Percentiles rank a stretch among this genome's conserved stretches.
Evolutionary conservation across 23 red algal genomes (phyloP).

Genomic region (Cyanidiococcus yangmingshanensis): DNA sequence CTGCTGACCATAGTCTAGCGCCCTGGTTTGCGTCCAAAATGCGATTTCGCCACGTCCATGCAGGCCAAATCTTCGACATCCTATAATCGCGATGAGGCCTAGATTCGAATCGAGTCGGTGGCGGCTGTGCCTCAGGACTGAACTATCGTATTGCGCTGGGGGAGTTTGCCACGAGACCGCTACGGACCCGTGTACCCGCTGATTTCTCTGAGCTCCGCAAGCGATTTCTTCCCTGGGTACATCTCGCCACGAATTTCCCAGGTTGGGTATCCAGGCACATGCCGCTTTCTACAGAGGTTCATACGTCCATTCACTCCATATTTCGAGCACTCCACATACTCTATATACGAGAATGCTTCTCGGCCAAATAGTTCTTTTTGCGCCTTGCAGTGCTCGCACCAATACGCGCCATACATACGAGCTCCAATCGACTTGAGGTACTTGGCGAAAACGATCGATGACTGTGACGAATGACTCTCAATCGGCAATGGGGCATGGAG

Average conservation of each 20-base stretch:
- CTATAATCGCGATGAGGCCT: no score
- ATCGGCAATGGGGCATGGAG: not conserved
- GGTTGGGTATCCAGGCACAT: conserved; percentile 91
- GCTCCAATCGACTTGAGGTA: conserved; percentile 46
- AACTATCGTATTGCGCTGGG: no score
- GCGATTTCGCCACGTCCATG: no score
- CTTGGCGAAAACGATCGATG: conserved; percentile 40
- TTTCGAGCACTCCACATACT: conserved; percentile 86
- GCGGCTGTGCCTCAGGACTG: no score
- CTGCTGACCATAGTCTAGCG: no score
- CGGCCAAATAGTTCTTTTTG: conserved; percentile 86
- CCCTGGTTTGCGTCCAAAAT: no score
- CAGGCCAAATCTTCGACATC: no score
- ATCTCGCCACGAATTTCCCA: conserved; percentile 92
- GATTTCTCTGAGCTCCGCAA: conserved; percentile 62
- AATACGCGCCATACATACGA: conserved; percentile 94
- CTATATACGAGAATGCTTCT: conserved; percentile 56
- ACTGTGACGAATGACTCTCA: not conserved
- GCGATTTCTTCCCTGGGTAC: conserved; percentile 65
- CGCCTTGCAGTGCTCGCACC: conserved; percentile 89
- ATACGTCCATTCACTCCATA: conserved; percentile 56
- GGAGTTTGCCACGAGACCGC: no score
- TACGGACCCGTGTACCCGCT: conserved; percentile 8
- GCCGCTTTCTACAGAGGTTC: conserved; percentile 68
- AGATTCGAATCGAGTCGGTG: no score